Evolutionary conservation across 2,329 filamentous ascomycete genomes (phyloP), one percentile per base, ranked within the genome.

Genomic region (Alternaria incomplexa): DNA sequence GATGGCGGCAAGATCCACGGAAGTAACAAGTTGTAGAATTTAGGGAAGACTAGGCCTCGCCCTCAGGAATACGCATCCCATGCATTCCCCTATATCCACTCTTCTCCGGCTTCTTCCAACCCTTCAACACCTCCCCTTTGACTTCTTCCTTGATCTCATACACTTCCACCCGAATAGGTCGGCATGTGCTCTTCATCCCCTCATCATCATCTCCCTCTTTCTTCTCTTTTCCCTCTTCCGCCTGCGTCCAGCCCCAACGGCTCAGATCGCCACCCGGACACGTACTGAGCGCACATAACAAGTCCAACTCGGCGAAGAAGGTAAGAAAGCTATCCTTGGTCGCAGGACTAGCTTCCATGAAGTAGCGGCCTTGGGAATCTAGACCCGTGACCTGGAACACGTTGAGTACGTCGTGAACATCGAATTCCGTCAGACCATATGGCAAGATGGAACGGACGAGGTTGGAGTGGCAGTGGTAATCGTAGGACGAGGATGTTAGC

Each of bases 381-480:
- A 96, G 76, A 0, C 92, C 92, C 0, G 93, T 96, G 7, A 94
- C 91, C 77, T 96, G 93, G 75, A 96, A 96, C 4, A 96, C 84
- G 73, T 96, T 96, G 57, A 96, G 84, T 0, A 96, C 92, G 76
- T 96, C 92, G 73, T 96, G 93, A 2, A 96, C 88, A 74, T 96
- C 92, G 28, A 83, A 83, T 79, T 96, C 93, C 6, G 83, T 85
- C 45, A 96, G 77, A 0, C 91, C 91, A 64, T 84, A 89, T 0
- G 90, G 89, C 1, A 89, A 65, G 3, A 96, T 87, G 0, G 93
- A 91, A 5, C 93, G 87, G 1, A 88, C 88, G 11, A 96, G 85
- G 77, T 96, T 96, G 2, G 90, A 93, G 74, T 95, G 92, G 78
- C 93, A 96, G 77, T 96, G 92, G 78, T 87, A 95, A 77, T 96